Conservation (phyloP, 139 green algal genomes). For the Coccomyxa sp. region DNA sequence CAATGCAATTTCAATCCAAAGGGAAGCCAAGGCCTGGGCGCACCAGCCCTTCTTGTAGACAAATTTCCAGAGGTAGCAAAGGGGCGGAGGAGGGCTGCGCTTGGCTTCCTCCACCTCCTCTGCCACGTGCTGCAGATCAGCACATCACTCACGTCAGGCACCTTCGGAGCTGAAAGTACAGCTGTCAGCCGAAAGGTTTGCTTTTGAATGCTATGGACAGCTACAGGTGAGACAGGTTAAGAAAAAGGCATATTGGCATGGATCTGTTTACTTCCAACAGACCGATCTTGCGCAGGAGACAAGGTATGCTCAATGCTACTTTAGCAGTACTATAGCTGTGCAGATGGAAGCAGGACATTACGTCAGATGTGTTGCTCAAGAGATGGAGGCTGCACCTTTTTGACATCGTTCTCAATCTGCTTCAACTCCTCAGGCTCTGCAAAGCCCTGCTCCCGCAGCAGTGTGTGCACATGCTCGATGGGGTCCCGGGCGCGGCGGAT, state of each 20-base stretch:
- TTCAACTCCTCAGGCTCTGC: conserved; percentile 54
- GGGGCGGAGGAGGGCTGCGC: conserved; percentile 36
- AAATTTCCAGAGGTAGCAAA: conserved; percentile 51
- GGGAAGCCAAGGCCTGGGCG: no score
- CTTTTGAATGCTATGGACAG: no score
- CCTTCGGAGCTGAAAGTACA: no score
- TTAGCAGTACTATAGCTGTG: no score
- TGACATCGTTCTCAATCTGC: conserved; percentile 69
- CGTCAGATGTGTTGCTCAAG: no score
- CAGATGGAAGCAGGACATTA: no score
- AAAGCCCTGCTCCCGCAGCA: conserved; percentile 70
- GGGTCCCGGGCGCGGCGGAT: conserved; percentile 87
- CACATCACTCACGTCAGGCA: no score
- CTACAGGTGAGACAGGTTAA: not conserved
- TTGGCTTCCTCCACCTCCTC: conserved; percentile 78
- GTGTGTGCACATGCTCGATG: conserved; percentile 84
- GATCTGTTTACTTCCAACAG: not conserved
- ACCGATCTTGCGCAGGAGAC: no score
- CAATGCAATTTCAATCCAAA: no score
- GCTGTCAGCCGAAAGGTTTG: no score
- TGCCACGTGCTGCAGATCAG: conserved; percentile 61
- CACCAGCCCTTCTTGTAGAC: conserved; percentile 44
- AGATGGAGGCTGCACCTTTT: conserved; percentile 39
- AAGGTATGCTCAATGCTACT: no score
- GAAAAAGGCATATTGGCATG: not conserved